Evolutionary conservation across 805 yeast species (phyloP).

Genomic region (Tetrapisispora phaffii): DNA sequence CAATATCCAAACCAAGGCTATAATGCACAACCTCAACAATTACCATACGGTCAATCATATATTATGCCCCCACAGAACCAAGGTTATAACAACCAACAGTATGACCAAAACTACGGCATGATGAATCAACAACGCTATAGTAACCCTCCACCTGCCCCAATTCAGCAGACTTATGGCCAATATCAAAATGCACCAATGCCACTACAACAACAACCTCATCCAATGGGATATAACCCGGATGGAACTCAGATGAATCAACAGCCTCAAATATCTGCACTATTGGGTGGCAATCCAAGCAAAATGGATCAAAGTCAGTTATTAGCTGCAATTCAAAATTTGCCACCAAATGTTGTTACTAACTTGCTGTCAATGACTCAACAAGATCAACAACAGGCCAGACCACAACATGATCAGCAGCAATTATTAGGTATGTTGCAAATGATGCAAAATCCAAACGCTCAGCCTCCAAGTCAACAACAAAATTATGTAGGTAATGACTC

Average conservation of each 20-base stretch:
- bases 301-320: slow-evolving; percentile 27
- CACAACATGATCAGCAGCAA: slow-evolving; percentile 20
- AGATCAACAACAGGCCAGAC: slow-evolving; percentile 22
- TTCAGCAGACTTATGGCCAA: slow-evolving; percentile 20
- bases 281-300: slow-evolving; percentile 16
- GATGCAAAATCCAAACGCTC: slow-evolving; percentile 16
- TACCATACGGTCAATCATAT: slow-evolving; percentile 11
- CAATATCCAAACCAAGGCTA: slow-evolving; percentile 6
- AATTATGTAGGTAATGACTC: slow-evolving; percentile 1
- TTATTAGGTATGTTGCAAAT: slow-evolving; percentile 26
- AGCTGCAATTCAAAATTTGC: slow-evolving; percentile 28
- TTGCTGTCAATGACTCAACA: slow-evolving; percentile 28
- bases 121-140: slow-evolving; percentile 12
- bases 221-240: slow-evolving; percentile 10
- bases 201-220: slow-evolving; percentile 12
- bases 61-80: slow-evolving; percentile 11
- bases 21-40: slow-evolving; percentile 9
- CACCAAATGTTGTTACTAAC: slow-evolving; percentile 28
- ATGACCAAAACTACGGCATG: slow-evolving; percentile 12
- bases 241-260: slow-evolving; percentile 13
- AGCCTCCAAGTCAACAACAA: slow-evolving; percentile 15
- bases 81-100: slow-evolving; percentile 10
- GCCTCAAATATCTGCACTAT: slow-evolving; percentile 20
- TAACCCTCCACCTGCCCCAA: slow-evolving; percentile 11
- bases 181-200: slow-evolving; percentile 13